These are phyloP conservation scores for Amaranthus hypochondriacus DNA, from an alignment of 148 eudicot species.

Conservation along the genomic window DNA sequence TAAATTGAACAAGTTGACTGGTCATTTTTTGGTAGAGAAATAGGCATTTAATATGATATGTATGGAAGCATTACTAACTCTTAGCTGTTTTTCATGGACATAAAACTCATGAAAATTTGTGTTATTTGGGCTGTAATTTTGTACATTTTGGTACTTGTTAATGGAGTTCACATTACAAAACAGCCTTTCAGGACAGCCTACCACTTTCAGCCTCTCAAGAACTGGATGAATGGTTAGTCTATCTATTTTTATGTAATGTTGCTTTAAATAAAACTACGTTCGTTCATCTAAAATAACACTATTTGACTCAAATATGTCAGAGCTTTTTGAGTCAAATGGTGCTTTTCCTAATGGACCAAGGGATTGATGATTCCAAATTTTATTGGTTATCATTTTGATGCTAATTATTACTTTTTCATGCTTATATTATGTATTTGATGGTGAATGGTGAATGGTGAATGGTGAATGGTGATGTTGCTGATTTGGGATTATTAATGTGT, in stretches of 20 bases:
- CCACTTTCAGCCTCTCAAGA: constrained; percentile 33
- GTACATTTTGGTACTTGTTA: constrained; percentile 8
- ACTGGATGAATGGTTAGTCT: constrained; percentile 35
- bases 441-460: not conserved
- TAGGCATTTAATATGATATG: not conserved
- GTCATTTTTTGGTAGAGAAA: not conserved
- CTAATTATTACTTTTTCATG: not conserved
- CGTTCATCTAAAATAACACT: no score
- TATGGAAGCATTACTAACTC: not conserved
- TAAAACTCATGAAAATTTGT: constrained; percentile 2
- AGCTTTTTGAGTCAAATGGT: no score
- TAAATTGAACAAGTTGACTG: constrained; percentile 6
- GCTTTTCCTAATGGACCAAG: no score
- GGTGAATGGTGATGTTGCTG: constrained; percentile 1
- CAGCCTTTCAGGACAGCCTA: constrained; percentile 28
- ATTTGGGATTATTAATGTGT: not conserved
- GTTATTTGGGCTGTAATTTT: constrained; percentile 14
- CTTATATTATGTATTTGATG: not conserved
- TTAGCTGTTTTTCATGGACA: not conserved
- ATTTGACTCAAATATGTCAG: no score
- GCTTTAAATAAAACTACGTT: not conserved
- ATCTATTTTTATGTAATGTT: not conserved
- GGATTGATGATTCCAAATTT: not conserved
- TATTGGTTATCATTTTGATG: not conserved
- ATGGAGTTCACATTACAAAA: constrained; percentile 17